Percentiles rank a stretch among this genome's conserved stretches.
Evolutionary conservation across 371 early-diverging fungal species (phyloP).

Genomic region (Actinomortierella ambigua): DNA sequence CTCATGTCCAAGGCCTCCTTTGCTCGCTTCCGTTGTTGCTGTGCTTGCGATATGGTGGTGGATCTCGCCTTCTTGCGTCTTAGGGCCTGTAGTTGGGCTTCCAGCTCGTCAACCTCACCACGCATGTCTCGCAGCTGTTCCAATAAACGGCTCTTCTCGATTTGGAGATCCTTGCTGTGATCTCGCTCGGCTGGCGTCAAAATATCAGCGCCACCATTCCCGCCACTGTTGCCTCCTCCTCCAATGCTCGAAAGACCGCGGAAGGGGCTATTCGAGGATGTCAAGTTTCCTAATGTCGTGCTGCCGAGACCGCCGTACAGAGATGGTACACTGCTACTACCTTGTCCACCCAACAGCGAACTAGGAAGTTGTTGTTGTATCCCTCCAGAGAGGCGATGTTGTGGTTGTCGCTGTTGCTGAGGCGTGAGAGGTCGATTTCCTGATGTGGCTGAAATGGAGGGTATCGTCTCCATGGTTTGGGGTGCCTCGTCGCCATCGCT

Average conservation of each 20-base stretch:
- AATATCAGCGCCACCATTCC: neutral
- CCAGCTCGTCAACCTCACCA: slow-evolving; percentile 27
- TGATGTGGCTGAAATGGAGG: no score
- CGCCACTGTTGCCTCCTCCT: slow-evolving; percentile 6
- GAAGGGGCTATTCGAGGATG: slow-evolving; percentile 21
- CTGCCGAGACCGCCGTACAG: slow-evolving; percentile 16
- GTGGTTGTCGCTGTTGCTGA: slow-evolving; percentile 17
- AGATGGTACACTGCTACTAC: no score
- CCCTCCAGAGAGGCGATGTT: slow-evolving; percentile 5
- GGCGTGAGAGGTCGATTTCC: neutral
- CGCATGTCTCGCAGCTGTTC: slow-evolving; percentile 34
- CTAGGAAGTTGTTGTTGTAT: slow-evolving; percentile 10
- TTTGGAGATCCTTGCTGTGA: slow-evolving; percentile 12
- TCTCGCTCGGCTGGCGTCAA: neutral
- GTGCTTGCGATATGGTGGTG: slow-evolving; percentile 16
- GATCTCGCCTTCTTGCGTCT: slow-evolving; percentile 26
- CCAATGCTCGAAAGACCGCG: slow-evolving; percentile 7
- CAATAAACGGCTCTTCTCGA: slow-evolving; percentile 36
- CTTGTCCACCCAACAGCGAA: no score
- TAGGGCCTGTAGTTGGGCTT: slow-evolving; percentile 24
- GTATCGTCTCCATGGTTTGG: neutral
- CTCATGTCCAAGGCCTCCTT: slow-evolving; percentile 40
- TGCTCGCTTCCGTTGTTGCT: slow-evolving; percentile 22
- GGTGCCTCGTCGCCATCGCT: neutral
- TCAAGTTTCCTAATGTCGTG: neutral